Evolutionary conservation across 2,329 filamentous ascomycete species (phyloP).

Genomic region (Paraphoma sp.): DNA sequence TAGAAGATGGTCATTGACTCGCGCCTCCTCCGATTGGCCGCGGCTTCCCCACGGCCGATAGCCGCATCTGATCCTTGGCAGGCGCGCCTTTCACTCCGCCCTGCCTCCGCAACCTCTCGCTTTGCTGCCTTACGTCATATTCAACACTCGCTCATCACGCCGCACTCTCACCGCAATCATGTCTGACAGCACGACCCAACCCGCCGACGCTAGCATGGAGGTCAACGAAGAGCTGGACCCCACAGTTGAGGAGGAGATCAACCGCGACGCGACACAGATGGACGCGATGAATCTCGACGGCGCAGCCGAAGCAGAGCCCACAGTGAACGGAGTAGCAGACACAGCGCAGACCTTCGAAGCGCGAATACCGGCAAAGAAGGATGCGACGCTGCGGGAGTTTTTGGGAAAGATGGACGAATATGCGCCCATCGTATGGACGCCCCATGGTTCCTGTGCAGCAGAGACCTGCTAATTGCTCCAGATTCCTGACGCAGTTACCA

Average conservation of each 20-base stretch:
- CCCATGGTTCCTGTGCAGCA: background rate
- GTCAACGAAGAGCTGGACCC: conserved; percentile 49
- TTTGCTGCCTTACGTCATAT: conserved; percentile 11
- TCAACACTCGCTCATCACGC: conserved; percentile 2
- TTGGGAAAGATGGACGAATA: conserved; percentile 97
- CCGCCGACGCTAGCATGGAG: conserved; percentile 37
- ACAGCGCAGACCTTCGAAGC: conserved; percentile 62
- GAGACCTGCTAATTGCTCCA: conserved; percentile 47
- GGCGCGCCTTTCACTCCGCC: conserved; percentile 3
- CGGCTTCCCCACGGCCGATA: conserved; percentile 2
- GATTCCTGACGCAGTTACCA: conserved; percentile 97
- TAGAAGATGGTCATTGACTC: background rate
- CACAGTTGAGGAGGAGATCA: conserved; percentile 52
- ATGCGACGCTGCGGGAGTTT: conserved; percentile 91
- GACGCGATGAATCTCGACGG: conserved; percentile 52
- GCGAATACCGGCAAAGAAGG: conserved; percentile 81
- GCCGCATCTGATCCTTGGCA: conserved; percentile 8
- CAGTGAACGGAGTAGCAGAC: conserved; percentile 48
- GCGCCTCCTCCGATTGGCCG: conserved; percentile 10
- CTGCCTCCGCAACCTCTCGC: conserved; percentile 2
- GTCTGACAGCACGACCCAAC: conserved; percentile 40
- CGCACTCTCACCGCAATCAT: conserved; percentile 27
- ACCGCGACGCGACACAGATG: conserved; percentile 41
- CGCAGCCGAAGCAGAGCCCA: conserved; percentile 44
- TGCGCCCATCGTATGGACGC: conserved; percentile 81